Evolutionary conservation across 805 yeast species (phyloP).

Genomic region (Metschnikowia hibisci): DNA sequence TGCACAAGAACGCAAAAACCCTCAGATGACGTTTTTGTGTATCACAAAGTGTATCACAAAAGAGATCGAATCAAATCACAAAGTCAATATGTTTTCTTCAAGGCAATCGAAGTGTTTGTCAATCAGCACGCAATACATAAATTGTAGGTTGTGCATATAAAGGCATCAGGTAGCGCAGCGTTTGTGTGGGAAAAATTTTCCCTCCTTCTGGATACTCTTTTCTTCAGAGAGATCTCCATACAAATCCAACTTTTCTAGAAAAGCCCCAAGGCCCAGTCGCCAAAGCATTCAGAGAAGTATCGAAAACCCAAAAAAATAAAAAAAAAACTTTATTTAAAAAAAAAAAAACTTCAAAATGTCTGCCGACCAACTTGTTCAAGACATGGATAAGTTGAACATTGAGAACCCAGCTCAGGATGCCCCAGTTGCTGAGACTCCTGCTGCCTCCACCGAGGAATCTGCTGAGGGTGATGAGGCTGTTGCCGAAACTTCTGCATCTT

Average conservation of each 20-base stretch:
- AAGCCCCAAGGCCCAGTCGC: slow-evolving; percentile 3
- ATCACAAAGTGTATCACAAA: no score
- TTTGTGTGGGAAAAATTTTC: slow-evolving; percentile 16
- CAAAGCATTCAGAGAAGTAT: slow-evolving; percentile 7
- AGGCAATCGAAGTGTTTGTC: no score
- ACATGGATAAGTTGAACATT: slow-evolving; percentile 46
- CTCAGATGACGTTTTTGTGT: neutral
- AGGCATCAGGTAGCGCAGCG: slow-evolving; percentile 6
- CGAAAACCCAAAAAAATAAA: slow-evolving; percentile 11
- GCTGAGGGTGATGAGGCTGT: slow-evolving; percentile 31
- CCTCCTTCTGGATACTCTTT: slow-evolving; percentile 8
- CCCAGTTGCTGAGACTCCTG: slow-evolving; percentile 26
- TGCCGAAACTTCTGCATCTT: slow-evolving; percentile 69
- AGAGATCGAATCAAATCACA: no score
- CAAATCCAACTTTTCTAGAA: slow-evolving; percentile 5
- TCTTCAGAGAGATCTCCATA: slow-evolving; percentile 20
- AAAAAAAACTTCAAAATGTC: slow-evolving; percentile 23
- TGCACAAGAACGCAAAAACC: no score
- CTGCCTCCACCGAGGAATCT: slow-evolving; percentile 28
- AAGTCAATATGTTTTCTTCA: no score
- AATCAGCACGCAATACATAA: no score
- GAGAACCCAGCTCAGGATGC: slow-evolving; percentile 33
- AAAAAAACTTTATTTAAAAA: slow-evolving; percentile 12
- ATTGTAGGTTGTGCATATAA: slow-evolving; percentile 3
- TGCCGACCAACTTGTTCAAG: slow-evolving; percentile 43